Conservation (phyloP, 2,329 filamentous ascomycete genomes). For the Coleophoma cylindrospora region DNA sequence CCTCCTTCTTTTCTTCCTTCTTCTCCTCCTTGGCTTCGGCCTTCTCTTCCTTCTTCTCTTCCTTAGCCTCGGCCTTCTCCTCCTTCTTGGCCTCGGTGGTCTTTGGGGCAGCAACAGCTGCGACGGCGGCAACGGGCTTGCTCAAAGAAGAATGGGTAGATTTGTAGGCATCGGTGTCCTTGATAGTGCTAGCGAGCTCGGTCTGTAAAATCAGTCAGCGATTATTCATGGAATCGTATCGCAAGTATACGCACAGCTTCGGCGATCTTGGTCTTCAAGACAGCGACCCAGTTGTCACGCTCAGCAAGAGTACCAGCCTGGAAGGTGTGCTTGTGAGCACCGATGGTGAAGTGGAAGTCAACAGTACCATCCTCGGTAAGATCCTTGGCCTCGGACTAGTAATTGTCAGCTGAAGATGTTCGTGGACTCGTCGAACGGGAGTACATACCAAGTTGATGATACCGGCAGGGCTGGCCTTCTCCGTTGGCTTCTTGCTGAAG, state of each 20-base stretch:
- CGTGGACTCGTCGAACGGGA: too few species aligned
- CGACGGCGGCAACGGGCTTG: slow-evolving; percentile 32
- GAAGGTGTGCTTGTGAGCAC: slow-evolving; percentile 90
- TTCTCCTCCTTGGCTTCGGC: slow-evolving; percentile 24
- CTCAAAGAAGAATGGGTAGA: slow-evolving; percentile 29
- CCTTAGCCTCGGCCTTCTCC: slow-evolving; percentile 38
- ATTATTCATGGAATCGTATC: too few species aligned
- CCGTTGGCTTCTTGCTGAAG: slow-evolving; percentile 69
- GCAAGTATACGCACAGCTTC: slow-evolving; percentile 59
- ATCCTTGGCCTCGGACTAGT: slow-evolving; percentile 53
- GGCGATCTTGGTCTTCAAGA: slow-evolving; percentile 74
- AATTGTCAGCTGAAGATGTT: too few species aligned
- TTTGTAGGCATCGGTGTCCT: slow-evolving; percentile 85
- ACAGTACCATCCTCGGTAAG: slow-evolving; percentile 68
- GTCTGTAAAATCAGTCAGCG: neutral
- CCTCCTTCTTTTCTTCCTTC: slow-evolving; percentile 42
- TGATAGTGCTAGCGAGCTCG: slow-evolving; percentile 67
- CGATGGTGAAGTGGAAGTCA: slow-evolving; percentile 82
- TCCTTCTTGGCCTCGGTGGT: slow-evolving; percentile 32
- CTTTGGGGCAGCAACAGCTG: slow-evolving; percentile 27
- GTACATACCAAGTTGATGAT: slow-evolving; percentile 77
- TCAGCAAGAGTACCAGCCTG: slow-evolving; percentile 71
- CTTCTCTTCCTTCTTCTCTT: slow-evolving; percentile 25
- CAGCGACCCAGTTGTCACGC: slow-evolving; percentile 87
- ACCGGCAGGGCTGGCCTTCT: slow-evolving; percentile 76